These are phyloP conservation scores for Trichoderma brevicompactum DNA, from an alignment of 2,329 filamentous ascomycete species.

Conservation along the genomic window DNA sequence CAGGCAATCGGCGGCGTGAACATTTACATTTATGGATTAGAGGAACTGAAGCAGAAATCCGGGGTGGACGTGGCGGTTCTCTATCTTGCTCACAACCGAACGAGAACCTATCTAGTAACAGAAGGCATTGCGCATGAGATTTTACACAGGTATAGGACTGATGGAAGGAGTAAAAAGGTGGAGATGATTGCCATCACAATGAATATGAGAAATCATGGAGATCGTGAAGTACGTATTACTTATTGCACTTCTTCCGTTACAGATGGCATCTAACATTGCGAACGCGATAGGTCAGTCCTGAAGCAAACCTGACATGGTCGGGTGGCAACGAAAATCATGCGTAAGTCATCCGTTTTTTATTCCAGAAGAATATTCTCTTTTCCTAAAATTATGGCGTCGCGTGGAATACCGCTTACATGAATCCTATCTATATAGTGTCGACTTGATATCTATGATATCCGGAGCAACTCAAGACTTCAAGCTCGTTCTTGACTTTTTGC, in stretches of 20 bases:
- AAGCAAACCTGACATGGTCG: conserved; percentile 14
- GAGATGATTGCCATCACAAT: conserved; percentile 17
- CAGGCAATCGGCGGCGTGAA: background rate
- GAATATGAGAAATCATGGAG: conserved; percentile 20
- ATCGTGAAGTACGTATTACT: background rate
- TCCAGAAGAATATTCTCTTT: too few species aligned
- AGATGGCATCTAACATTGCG: background rate
- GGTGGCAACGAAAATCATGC: conserved; percentile 17
- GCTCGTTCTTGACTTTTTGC: conserved; percentile 16
- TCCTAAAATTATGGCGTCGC: background rate
- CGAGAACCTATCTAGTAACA: conserved; percentile 13
- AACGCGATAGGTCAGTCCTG: background rate
- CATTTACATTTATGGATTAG: conserved; percentile 16
- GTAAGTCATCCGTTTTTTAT: background rate
- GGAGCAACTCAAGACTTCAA: conserved; percentile 18
- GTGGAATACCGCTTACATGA: background rate
- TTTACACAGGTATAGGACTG: conserved; percentile 12
- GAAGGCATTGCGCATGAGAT: conserved; percentile 21
- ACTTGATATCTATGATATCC: conserved; percentile 13
- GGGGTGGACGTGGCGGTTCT: background rate
- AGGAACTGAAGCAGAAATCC: background rate
- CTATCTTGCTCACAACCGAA: conserved; percentile 18
- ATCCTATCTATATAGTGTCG: background rate
- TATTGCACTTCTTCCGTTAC: too few species aligned
- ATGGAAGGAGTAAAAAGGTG: conserved; percentile 1